Evolutionary conservation across 2,329 filamentous ascomycete genomes (phyloP), one percentile per base, ranked within the genome.

Genomic region (Colletotrichum cuscutae): DNA sequence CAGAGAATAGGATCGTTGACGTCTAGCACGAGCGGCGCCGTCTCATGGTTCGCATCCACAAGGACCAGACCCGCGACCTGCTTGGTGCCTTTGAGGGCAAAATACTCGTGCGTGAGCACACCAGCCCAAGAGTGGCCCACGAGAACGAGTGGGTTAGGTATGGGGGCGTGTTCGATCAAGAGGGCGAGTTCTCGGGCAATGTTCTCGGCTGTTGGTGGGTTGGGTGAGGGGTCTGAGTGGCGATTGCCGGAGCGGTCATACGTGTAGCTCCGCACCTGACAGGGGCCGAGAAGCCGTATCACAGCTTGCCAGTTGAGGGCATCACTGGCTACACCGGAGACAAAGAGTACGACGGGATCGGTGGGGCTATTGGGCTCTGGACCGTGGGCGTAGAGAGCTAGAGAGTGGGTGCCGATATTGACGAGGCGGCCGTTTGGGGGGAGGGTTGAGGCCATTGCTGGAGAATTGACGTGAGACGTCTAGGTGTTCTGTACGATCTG

Each of bases 261-360:
- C 7, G 53, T 52, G 67, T 65, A 65, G 67, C 61, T 70, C n/a
- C 67, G 67, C 15, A 65, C 4, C 42, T n/a, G 42, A 19, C 24
- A 59, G 30, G 30, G 5, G 12, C 37, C 53, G 7, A 70, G 61
- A 5, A 59, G 30, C 12, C 67, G 60, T 19, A 46, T n/a, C 1
- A 70, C 61, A 19, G 67, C 67, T 59, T 70, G 60, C 67, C 67
- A 70, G 19, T 65, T 65, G 22, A 70, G 61, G 22, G 61, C 67
- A 22, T 70, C 67, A 30, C 67, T 70, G n/a, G 67, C 67, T 1
- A 70, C 61, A 6, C 67, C 67, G 5, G 61, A 65, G 4, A 65
- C 5, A 28, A 70, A 65, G 11, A 70, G 30, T 5, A 65, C 54
- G 24, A 65, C 61, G 8, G 67, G 67, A 12, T 53, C 53, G 4